These are phyloP conservation scores for Exophiala sp. DNA, from an alignment of 2,329 filamentous ascomycete genomes.

Conservation along the genomic window DNA sequence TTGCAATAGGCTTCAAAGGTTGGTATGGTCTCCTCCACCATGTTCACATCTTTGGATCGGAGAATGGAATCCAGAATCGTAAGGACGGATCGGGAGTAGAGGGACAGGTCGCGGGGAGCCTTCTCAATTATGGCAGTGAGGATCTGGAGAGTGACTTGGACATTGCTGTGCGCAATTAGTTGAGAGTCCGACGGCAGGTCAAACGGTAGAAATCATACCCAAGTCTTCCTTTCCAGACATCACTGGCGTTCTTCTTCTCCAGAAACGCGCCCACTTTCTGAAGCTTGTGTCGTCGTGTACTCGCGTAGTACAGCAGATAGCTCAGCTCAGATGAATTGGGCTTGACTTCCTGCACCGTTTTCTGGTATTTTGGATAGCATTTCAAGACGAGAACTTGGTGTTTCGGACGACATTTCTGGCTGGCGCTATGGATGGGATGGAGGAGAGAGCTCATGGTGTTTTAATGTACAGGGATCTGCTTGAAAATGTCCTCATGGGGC, in stretches of 20 bases:
- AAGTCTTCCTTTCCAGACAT: conserved; percentile 82
- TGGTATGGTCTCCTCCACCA: conserved; percentile 83
- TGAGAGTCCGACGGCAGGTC: conserved; percentile 1
- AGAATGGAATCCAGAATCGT: conserved; percentile 78
- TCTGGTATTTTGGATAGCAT: conserved; percentile 89
- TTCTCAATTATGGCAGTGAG: conserved; percentile 89
- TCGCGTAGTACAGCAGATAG: conserved; percentile 94
- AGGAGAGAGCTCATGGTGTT: conserved; percentile 27
- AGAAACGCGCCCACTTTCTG: conserved; percentile 93
- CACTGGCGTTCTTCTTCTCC: conserved; percentile 85
- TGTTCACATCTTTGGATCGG: conserved; percentile 77
- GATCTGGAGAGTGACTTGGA: conserved; percentile 91
- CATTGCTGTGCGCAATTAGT: conserved; percentile 55
- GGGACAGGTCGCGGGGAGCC: conserved; percentile 77
- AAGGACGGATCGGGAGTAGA: conserved; percentile 80
- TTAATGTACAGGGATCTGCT: conserved; percentile 1
- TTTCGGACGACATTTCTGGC: conserved; percentile 71
- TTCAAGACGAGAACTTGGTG: conserved; percentile 94
- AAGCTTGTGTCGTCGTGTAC: conserved; percentile 87
- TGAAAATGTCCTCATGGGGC: conserved; percentile 13
- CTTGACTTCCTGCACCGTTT: conserved; percentile 85
- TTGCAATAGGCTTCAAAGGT: conserved; percentile 85
- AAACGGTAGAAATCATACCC: conserved; percentile 54
- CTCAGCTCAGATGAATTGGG: conserved; percentile 95
- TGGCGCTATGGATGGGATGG: conserved; percentile 49